Base-by-base conservation (phyloP, 306 rosid species). In the Ormosia semicastrata region DNA sequence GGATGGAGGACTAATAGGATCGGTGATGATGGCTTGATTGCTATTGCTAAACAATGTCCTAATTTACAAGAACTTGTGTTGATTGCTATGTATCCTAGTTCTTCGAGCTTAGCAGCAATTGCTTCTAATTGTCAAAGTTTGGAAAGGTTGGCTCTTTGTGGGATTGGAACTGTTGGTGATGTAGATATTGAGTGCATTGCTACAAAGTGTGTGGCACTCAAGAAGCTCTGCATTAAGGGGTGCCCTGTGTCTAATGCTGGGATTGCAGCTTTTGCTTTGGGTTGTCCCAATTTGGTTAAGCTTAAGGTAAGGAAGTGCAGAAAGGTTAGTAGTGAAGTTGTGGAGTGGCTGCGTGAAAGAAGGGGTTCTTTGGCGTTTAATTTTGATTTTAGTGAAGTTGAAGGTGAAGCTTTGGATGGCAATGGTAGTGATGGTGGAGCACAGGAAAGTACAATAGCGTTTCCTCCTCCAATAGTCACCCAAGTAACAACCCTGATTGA, bases 1-100 rank as follows among this genome's bases (percentile, higher is more conserved):
- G 98, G 96, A 52, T 92, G 98, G 97, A 91, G 97, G 88, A 94
- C 92, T 50, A 88, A 94, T 46, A 86, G 93, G 69, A 94, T 94
- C 49, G 93, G 92, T 1, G 97, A 94, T 54, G 89, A 85, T 80
- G 94, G 94, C 47, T 79, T 94, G 69, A 44, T 91, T 52, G 88
- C 92, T 40, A 77, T 92, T 9, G 96, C 97, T 1, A 84, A 74
- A 18, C 87, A 86, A 3, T 89, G 96, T 50, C 47, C 82, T 40
- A 87, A 87, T 34, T 78, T 94, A 52, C 96, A 87, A 57, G 98
- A 94, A 81, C 97, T 94, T 82, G 94, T 92, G 77, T 78, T 94
- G 83, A 94, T 94, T 77, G 97, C 93, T 17, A 83, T 94, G 33
- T 92, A 78, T 78, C 97, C 97, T 10, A 87, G 94, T 2, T 24